Evolutionary conservation across 1,284 basidiomycete genomes (phyloP).

Genomic region (Afroboletus lepidellus): DNA sequence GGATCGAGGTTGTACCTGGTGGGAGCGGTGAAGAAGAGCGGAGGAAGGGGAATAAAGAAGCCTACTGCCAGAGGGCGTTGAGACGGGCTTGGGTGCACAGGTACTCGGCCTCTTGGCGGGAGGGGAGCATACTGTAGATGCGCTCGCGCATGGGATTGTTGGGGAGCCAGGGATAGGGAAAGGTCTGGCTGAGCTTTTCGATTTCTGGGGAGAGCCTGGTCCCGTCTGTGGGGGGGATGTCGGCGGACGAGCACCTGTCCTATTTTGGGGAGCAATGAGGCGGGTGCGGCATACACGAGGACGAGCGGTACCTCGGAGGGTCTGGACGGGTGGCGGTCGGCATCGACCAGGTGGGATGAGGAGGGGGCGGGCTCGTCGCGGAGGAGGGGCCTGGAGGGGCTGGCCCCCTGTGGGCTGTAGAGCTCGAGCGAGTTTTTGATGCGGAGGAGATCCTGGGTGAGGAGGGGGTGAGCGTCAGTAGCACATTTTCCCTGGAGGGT

Average conservation of each 20-base stretch:
- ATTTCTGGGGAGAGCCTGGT: slow-evolving; percentile 48
- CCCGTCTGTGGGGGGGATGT: slow-evolving; percentile 19
- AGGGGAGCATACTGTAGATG: slow-evolving; percentile 58
- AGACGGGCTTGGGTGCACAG: slow-evolving; percentile 59
- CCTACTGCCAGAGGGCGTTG: slow-evolving; percentile 71
- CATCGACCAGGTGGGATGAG: slow-evolving; percentile 8
- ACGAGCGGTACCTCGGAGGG: slow-evolving; percentile 27
- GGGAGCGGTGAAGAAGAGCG: slow-evolving; percentile 10
- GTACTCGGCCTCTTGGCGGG: slow-evolving; percentile 50
- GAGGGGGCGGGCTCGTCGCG: slow-evolving; percentile 20
- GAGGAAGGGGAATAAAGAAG: not conserved
- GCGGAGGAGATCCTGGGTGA: slow-evolving; percentile 53
- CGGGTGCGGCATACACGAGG: not conserved
- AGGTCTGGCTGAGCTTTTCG: slow-evolving; percentile 56
- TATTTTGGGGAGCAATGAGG: slow-evolving; percentile 2
- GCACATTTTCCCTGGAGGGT: slow-evolving; percentile 28
- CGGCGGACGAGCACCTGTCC: slow-evolving; percentile 29
- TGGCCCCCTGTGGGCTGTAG: slow-evolving; percentile 43
- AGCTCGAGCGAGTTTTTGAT: slow-evolving; percentile 68
- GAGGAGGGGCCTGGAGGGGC: not conserved
- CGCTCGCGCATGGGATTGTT: slow-evolving; percentile 53
- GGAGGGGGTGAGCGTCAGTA: slow-evolving; percentile 52
- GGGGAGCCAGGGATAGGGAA: slow-evolving; percentile 61
- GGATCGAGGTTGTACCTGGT: slow-evolving; percentile 63
- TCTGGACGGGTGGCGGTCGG: slow-evolving; percentile 5